phyloP scores from a whole-genome alignment of 176 grass and related monocot species.

The Zea mays region DNA sequence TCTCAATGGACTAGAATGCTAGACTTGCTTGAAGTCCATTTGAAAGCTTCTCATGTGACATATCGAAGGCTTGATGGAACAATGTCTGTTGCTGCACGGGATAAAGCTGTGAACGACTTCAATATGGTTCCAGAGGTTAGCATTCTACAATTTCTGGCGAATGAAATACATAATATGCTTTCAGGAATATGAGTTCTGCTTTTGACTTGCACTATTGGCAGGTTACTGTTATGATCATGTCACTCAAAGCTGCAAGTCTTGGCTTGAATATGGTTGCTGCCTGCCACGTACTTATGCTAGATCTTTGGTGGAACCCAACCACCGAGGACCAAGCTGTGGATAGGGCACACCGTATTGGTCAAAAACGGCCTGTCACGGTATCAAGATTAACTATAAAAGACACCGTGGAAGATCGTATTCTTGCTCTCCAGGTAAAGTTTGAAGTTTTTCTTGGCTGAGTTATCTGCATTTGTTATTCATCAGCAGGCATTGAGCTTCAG shows the following conservation, averaged over 20 bases:
- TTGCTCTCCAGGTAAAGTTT: constrained; percentile 86
- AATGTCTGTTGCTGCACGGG: constrained; percentile 90
- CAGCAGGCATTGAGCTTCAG: background rate
- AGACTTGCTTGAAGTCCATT: constrained; percentile 84
- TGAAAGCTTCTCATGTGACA: constrained; percentile 69
- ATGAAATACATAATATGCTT: constrained; percentile 25
- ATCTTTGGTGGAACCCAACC: constrained; percentile 99
- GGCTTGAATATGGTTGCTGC: constrained; percentile 97
- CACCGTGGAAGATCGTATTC: constrained; percentile 94
- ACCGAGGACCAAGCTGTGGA: constrained; percentile 99
- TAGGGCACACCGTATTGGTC: constrained; percentile 95
- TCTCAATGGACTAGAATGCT: constrained; percentile 99
- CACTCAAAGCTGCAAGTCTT: constrained; percentile 95
- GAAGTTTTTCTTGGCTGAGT: constrained; percentile 8
- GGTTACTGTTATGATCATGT: constrained; percentile 99
- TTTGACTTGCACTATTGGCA: constrained; percentile 32
- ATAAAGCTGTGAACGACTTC: constrained; percentile 93
- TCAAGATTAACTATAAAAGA: constrained; percentile 89
- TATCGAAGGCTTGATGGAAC: constrained; percentile 95
- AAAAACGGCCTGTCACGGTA: constrained; percentile 83
- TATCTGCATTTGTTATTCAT: constrained; percentile 18
- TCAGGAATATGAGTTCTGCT: constrained; percentile 17
- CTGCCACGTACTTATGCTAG: constrained; percentile 92
- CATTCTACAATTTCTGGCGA: constrained; percentile 10
- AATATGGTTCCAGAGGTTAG: constrained; percentile 89